Percentiles rank a stretch among this genome's conserved stretches.
phyloP scores from a whole-genome alignment of 164 flowering plant species.

The Berberis vulgaris region DNA sequence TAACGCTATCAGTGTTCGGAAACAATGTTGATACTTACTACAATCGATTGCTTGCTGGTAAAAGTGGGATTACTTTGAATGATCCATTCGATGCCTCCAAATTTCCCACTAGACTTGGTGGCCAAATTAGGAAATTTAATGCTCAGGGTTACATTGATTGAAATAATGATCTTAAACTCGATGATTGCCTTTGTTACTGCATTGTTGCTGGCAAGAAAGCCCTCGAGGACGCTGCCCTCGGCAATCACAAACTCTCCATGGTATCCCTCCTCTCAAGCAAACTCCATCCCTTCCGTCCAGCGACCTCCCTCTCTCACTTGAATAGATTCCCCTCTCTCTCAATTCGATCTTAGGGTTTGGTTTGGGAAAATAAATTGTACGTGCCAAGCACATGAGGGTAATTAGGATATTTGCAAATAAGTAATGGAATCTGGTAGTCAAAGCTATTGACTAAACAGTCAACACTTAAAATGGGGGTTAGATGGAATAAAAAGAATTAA shows the following conservation, averaged over 20 bases:
- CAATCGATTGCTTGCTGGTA: constrained; percentile 56
- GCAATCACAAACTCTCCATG: constrained; percentile 41
- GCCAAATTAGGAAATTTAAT: constrained; percentile 75
- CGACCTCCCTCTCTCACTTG: too few species aligned
- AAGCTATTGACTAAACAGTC: too few species aligned
- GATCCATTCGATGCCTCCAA: constrained; percentile 88
- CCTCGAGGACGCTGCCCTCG: constrained; percentile 65
- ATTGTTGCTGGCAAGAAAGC: constrained; percentile 90
- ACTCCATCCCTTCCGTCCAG: too few species aligned
- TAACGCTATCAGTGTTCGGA: constrained; percentile 60
- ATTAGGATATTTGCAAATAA: too few species aligned
- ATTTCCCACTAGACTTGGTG: constrained; percentile 83
- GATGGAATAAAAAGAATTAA: too few species aligned
- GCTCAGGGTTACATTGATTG: constrained; percentile 79
- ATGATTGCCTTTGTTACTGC: constrained; percentile 74
- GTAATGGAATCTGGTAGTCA: too few species aligned
- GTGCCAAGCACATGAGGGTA: too few species aligned
- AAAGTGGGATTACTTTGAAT: constrained; percentile 58
- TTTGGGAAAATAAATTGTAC: too few species aligned
- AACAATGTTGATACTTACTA: constrained; percentile 69
- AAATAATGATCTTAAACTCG: constrained; percentile 79
- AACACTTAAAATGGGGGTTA: too few species aligned
- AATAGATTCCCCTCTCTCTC: too few species aligned
- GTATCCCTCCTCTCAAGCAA: constrained; percentile 15
- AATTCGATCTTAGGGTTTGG: too few species aligned